phyloP scores from a whole-genome alignment of 768 basidiomycete species.

The Boletus rubropictus region DNA sequence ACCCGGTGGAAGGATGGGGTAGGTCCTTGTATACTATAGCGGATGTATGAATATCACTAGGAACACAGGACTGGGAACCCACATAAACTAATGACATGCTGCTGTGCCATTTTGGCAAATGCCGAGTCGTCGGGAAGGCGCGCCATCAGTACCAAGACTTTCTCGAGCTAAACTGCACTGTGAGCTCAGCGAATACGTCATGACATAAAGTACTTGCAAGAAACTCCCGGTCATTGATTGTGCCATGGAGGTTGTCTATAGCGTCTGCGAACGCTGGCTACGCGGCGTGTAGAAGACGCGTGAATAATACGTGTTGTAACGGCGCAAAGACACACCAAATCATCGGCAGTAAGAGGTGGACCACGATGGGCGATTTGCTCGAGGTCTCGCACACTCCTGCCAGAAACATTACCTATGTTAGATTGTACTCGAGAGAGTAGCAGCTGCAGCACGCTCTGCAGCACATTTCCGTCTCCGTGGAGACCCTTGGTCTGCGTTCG shows the following conservation, averaged over 20 bases:
- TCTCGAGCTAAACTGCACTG: conserved; percentile 51
- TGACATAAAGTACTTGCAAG: conserved; percentile 37
- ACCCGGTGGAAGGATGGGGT: conserved; percentile 63
- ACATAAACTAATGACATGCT: conserved; percentile 51
- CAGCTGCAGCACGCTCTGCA: conserved; percentile 11
- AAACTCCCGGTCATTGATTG: conserved; percentile 54
- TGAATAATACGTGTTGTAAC: background rate
- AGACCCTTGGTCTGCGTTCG: background rate
- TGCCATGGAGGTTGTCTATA: conserved; percentile 36
- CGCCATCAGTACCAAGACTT: conserved; percentile 55
- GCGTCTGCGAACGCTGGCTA: conserved; percentile 50
- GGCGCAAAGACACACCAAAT: conserved; percentile 24
- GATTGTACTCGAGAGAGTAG: conserved; percentile 13
- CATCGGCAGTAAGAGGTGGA: conserved; percentile 17
- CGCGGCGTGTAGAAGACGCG: background rate
- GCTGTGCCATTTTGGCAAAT: conserved; percentile 38
- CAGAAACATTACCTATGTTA: conserved; percentile 3
- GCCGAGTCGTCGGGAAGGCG: conserved; percentile 33
- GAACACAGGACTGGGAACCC: conserved; percentile 26
- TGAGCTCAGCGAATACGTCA: conserved; percentile 4
- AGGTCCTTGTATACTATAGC: conserved; percentile 69
- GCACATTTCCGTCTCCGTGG: background rate
- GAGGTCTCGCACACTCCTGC: conserved; percentile 23
- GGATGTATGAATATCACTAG: background rate
- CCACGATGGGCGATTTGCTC: conserved; percentile 27